Evolutionary conservation across 2,329 filamentous ascomycete species (phyloP).

Genomic region (Curvularia verruculosa): DNA sequence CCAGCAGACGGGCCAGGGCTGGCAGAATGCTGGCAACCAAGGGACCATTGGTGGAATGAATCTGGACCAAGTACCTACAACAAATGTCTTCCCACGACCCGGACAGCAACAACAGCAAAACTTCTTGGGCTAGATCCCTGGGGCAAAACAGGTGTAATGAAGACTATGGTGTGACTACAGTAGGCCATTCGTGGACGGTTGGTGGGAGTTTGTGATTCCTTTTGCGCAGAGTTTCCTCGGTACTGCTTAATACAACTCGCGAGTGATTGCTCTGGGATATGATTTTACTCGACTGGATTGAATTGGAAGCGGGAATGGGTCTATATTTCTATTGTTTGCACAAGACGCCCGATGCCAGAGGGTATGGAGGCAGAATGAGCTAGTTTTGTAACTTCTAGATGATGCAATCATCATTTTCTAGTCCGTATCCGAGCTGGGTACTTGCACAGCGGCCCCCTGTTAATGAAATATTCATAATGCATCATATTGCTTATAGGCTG

Average conservation of each 20-base stretch:
- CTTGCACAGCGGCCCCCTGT: slow-evolving; percentile 1
- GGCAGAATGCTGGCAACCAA: slow-evolving; percentile 76
- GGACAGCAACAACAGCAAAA: slow-evolving; percentile 53
- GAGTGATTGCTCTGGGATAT: slow-evolving; percentile 7
- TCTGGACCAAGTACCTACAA: slow-evolving; percentile 77
- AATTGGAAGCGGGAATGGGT: neutral
- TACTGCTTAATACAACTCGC: slow-evolving; percentile 4
- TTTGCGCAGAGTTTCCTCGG: slow-evolving; percentile 4
- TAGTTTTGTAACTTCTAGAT: slow-evolving; percentile 12
- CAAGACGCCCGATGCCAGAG: slow-evolving; percentile 3
- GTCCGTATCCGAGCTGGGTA: slow-evolving; percentile 1
- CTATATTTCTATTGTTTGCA: slow-evolving; percentile 1
- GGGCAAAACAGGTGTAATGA: neutral
- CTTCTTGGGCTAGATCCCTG: slow-evolving; percentile 33
- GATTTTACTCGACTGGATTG: slow-evolving; percentile 1
- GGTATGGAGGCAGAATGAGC: slow-evolving; percentile 7
- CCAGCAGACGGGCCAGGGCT: slow-evolving; percentile 83
- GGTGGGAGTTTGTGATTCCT: slow-evolving; percentile 2
- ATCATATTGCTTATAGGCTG: neutral
- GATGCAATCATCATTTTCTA: slow-evolving; percentile 6
- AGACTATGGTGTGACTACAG: neutral
- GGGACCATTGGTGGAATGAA: slow-evolving; percentile 77
- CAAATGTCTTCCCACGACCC: slow-evolving; percentile 85
- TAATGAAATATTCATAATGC: slow-evolving; percentile 10
- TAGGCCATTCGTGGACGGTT: neutral